Evolutionary conservation across 805 yeast species (phyloP).

Genomic region (Cyberlindnera suaveolens): DNA sequence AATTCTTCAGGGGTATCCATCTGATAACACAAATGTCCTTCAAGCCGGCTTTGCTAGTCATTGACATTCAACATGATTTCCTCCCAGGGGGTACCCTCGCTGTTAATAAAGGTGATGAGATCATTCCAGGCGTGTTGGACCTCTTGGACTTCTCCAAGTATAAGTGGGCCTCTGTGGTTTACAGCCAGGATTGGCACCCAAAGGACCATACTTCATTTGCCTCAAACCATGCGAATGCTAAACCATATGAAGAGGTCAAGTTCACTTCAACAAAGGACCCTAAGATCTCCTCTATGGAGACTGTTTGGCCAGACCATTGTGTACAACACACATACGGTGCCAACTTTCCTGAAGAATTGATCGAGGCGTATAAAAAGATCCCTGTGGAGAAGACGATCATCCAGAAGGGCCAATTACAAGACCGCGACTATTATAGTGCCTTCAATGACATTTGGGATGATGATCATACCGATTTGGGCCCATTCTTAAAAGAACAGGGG

Average conservation of each 20-base stretch:
- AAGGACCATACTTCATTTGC: conserved; percentile 77
- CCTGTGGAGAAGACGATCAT: conserved; percentile 39
- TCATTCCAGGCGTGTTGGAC: conserved; percentile 46
- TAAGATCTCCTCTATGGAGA: conserved; percentile 30
- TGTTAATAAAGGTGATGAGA: conserved; percentile 53
- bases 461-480: conserved; percentile 60
- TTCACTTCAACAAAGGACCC: conserved; percentile 45
- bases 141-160: conserved; percentile 35
- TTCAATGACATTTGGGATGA: conserved; percentile 74
- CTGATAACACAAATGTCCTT: conserved; percentile 3
- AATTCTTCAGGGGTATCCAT: background rate
- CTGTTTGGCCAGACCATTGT: conserved; percentile 91
- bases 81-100: conserved; percentile 81
- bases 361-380: conserved; percentile 27
- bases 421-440: conserved; percentile 84
- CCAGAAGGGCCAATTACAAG: conserved; percentile 63
- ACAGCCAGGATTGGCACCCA: conserved; percentile 91
- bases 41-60: conserved; percentile 55
- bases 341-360: conserved; percentile 47
- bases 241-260: conserved; percentile 44
- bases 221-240: conserved; percentile 41
- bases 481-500: conserved; percentile 35
- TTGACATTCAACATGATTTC: conserved; percentile 86
- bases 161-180: conserved; percentile 59
- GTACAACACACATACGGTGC: conserved; percentile 68